Percentiles rank a stretch among this genome's conserved stretches.
phyloP scores from a whole-genome alignment of 164 flowering plant species.

The Stephania japonica region DNA sequence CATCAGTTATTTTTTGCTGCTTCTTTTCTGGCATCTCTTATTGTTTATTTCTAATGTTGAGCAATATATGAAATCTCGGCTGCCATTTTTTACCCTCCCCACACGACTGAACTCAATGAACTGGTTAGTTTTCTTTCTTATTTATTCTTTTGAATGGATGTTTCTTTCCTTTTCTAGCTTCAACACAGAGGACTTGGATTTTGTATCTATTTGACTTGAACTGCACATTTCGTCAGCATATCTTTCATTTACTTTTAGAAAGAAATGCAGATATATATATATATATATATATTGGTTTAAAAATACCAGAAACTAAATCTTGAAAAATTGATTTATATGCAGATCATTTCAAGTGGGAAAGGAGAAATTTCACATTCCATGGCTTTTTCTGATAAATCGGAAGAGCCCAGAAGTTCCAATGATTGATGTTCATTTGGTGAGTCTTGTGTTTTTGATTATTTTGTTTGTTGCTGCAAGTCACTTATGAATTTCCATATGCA shows the following conservation, averaged over 20 bases:
- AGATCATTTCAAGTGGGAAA: slow-evolving; percentile 97
- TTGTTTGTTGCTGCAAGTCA: background rate
- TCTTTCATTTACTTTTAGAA: background rate
- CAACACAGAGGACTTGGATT: background rate
- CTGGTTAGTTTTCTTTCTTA: background rate
- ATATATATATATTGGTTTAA: background rate
- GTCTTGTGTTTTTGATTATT: slow-evolving; percentile 5
- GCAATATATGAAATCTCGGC: background rate
- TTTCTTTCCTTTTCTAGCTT: background rate
- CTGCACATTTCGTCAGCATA: background rate
- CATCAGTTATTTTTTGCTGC: too few relatives aligned
- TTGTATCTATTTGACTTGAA: background rate
- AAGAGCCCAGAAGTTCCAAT: slow-evolving; percentile 85
- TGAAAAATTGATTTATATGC: slow-evolving; percentile 21
- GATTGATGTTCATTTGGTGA: slow-evolving; percentile 87
- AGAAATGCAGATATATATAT: background rate
- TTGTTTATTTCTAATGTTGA: background rate
- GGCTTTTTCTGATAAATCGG: slow-evolving; percentile 85
- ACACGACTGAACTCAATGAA: background rate
- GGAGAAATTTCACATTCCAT: slow-evolving; percentile 82
- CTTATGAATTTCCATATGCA: background rate
- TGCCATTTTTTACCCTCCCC: background rate
- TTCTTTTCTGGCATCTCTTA: background rate
- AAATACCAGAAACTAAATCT: background rate
- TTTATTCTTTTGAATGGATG: background rate